Conservation (phyloP, 2,329 filamentous ascomycete genomes). For the Fusarium nisikadoi region DNA sequence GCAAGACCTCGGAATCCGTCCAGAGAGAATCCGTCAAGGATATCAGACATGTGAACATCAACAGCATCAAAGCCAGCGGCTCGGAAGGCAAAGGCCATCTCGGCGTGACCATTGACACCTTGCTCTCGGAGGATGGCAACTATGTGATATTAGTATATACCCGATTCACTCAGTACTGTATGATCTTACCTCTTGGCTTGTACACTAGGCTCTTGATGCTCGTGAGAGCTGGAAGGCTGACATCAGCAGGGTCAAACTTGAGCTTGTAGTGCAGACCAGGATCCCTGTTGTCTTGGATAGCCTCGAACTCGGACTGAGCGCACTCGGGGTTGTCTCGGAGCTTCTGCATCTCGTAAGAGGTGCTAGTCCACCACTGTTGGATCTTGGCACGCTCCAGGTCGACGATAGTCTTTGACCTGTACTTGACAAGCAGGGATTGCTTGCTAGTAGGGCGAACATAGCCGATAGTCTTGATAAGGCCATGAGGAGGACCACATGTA, state of each 20-base stretch:
- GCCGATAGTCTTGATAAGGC: conserved; percentile 86
- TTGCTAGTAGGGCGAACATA: conserved; percentile 74
- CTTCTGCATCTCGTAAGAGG: conserved; percentile 91
- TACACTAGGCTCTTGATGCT: conserved; percentile 63
- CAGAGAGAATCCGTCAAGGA: conserved; percentile 82
- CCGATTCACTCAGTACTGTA: conserved; percentile 1
- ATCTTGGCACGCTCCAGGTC: conserved; percentile 76
- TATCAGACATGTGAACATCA: conserved; percentile 97
- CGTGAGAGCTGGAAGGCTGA: conserved; percentile 70
- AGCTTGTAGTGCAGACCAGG: conserved; percentile 88
- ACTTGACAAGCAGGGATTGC: conserved; percentile 81
- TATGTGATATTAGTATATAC: conserved; percentile 68
- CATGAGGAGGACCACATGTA: conserved; percentile 84
- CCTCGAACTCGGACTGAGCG: conserved; percentile 83
- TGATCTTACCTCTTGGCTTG: conserved; percentile 59
- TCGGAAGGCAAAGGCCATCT: conserved; percentile 97
- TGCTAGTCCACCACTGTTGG: conserved; percentile 89
- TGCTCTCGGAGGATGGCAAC: conserved; percentile 96
- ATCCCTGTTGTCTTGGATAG: conserved; percentile 78
- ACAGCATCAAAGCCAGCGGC: conserved; percentile 90
- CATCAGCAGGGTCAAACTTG: conserved; percentile 82
- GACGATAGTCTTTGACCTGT: conserved; percentile 75
- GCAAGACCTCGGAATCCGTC: conserved; percentile 87
- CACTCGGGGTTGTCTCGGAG: conserved; percentile 88
- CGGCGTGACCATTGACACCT: conserved; percentile 94